Base-by-base conservation (phyloP, 352 stramenopile species). In the Phytopythium cucurbitacearum region DNA sequence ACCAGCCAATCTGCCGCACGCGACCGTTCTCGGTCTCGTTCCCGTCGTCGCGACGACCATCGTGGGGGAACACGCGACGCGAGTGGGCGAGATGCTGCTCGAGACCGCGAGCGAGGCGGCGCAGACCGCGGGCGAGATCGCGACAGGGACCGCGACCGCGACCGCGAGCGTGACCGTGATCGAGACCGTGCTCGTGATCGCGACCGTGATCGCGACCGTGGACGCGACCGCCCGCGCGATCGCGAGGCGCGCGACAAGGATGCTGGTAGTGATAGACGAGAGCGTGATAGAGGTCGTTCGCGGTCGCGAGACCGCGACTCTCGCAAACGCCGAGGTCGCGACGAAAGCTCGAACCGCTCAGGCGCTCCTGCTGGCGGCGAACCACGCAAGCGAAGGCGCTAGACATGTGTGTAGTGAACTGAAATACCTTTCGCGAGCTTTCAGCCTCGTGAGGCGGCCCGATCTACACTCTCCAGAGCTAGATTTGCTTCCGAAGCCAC, bases 401-500 rank as follows among this genome's bases (percentile, higher is more conserved):
- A 74, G 64, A 55, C 40, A 53, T 42, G 21, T 28, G 21, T 28
- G 21, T 28, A 28, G 21, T 28, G 21, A 28, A 28, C 21, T 28
- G 21, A 28, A 28, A 28, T 28, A 28, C 21, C 21, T 28, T 28
- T 28, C 21, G 21, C 21, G 21, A 28, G 21, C 21, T 28, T 28
- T 28, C 21, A 28, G 21, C 21, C 21, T 28, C 21, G 21, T 44
- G 21, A 44, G 5, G 21, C 40, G 21, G 21, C 40, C n/a, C 11
- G 40, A 12, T 34, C 33, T 41, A 32, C 21, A 28, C 21, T 57
- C n/a, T 16, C 3, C 34, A 35, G 5, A 34, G n/a, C 62, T 83
- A 94, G 41, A 85, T 76, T 53, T 92, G 75, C 44, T 84, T 81
- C 41, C 74, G 74, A 47, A 94, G 63, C 85, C 85, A 94, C 15